Conservation (phyloP, 139 green algal genomes). For the Coccomyxa sp. region DNA sequence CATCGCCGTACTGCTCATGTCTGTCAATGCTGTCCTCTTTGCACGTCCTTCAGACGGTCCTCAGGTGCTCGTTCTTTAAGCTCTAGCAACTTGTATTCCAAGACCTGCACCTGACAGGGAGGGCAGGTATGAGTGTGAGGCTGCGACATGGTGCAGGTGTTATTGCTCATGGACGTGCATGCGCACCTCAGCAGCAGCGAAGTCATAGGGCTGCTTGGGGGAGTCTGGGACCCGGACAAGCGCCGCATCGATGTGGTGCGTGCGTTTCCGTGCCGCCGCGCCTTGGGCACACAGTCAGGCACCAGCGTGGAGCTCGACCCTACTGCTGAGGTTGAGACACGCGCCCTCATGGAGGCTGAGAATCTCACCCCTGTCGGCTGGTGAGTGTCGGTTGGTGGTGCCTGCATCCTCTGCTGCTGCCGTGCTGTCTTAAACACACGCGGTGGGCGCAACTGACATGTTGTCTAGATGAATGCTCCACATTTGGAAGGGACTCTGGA, state of each 20-base stretch:
- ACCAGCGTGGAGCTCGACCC: constrained; percentile 76
- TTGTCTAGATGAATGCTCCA: not conserved
- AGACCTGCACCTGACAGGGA: too few relatives aligned
- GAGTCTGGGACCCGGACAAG: constrained; percentile 42
- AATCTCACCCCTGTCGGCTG: constrained; percentile 64
- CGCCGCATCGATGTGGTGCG: constrained; percentile 29
- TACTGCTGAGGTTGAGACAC: constrained; percentile 54
- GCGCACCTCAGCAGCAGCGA: constrained; percentile 55
- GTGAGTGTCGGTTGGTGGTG: constrained; percentile 23
- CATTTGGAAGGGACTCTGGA: not conserved
- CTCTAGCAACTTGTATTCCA: too few relatives aligned
- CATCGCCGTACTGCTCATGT: not conserved
- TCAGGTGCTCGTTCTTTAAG: too few relatives aligned
- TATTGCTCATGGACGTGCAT: constrained; percentile 65
- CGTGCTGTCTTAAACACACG: not conserved
- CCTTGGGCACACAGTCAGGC: constrained; percentile 14
- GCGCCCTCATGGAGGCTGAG: constrained; percentile 43
- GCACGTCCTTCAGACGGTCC: too few relatives aligned
- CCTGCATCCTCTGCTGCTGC: not conserved
- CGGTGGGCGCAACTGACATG: not conserved
- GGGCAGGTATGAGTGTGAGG: too few relatives aligned
- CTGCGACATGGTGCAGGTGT: constrained; percentile 21
- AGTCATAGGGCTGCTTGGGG: constrained; percentile 65
- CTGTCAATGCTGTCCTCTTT: not conserved
- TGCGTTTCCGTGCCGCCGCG: constrained; percentile 52